phyloP scores from a whole-genome alignment of 1,139 yeast species.

The Blastobotrys petasosporus region DNA sequence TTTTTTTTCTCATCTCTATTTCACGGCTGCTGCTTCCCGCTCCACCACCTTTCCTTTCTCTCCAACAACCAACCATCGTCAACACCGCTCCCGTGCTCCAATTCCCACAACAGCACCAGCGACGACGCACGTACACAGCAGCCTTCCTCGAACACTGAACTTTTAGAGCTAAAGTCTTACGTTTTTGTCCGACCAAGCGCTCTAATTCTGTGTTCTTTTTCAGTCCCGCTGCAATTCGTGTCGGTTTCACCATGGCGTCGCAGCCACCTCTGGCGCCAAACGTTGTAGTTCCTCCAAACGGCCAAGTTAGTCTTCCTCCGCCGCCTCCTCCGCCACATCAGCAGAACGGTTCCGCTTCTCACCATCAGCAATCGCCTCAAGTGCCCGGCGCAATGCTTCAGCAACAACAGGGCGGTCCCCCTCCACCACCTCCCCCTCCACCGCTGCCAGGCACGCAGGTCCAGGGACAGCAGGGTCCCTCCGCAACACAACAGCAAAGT shows the following conservation, averaged over 20 bases:
- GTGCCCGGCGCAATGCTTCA: conserved; percentile 2
- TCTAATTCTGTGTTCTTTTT: no score
- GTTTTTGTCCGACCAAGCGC: no score
- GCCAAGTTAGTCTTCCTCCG: conserved; percentile 12
- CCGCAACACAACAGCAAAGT: conserved; percentile 25
- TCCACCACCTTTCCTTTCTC: no score
- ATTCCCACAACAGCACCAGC: no score
- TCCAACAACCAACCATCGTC: no score
- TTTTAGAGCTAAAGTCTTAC: no score
- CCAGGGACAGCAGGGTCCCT: not conserved
- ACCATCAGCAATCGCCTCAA: conserved; percentile 5
- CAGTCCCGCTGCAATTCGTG: no score
- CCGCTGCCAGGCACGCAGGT: not conserved
- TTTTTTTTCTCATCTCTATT: no score
- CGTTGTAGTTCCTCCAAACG: conserved; percentile 13
- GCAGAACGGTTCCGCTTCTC: not conserved
- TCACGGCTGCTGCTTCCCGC: no score
- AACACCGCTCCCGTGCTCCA: no score
- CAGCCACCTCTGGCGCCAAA: conserved; percentile 14
- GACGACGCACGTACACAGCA: no score
- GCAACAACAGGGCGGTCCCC: not conserved
- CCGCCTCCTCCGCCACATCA: conserved; percentile 7
- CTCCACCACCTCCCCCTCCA: conserved; percentile 2
- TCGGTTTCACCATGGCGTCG: conserved; percentile 8
- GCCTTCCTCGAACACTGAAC: no score